Conservation (phyloP, 495 filamentous ascomycete species). For the Aspergillus asperescens region DNA sequence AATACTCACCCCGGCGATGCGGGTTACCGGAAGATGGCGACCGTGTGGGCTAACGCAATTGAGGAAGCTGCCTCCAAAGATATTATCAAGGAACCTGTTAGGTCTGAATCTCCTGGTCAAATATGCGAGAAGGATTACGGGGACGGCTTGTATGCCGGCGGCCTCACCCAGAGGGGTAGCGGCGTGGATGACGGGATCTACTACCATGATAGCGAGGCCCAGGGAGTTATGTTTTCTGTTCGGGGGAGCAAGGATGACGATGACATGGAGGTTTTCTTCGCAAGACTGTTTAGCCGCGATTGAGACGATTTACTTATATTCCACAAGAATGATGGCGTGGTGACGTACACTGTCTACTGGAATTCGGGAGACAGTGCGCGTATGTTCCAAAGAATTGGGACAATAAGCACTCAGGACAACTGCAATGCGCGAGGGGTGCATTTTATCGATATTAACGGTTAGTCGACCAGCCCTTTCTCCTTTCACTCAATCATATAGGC, state of each 20-base stretch:
- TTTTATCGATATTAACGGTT: slow-evolving; percentile 27
- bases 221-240: not conserved
- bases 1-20: not conserved
- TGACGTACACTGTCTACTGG: not conserved
- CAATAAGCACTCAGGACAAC: not conserved
- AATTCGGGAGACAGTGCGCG: not conserved
- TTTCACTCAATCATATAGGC: too few species aligned
- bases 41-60: slow-evolving; percentile 1
- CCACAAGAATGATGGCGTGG: not conserved
- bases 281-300: not conserved
- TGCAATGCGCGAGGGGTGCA: slow-evolving; percentile 4
- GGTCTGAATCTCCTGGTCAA: not conserved
- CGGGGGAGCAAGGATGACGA: not conserved
- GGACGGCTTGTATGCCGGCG: not conserved
- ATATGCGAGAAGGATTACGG: slow-evolving; percentile 4
- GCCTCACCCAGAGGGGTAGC: slow-evolving; percentile 1
- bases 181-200: slow-evolving; percentile 11
- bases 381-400: too few species aligned
- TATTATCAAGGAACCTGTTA: not conserved
- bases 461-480: too few species aligned
- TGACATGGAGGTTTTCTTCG: not conserved
- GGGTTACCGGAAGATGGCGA: slow-evolving; percentile 6
- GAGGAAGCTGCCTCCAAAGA: not conserved
- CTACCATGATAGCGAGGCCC: not conserved
- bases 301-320: not conserved